These are phyloP conservation scores for Trichoderma afroharzianum DNA, from an alignment of 2,329 filamentous ascomycete genomes.

Conservation along the genomic window DNA sequence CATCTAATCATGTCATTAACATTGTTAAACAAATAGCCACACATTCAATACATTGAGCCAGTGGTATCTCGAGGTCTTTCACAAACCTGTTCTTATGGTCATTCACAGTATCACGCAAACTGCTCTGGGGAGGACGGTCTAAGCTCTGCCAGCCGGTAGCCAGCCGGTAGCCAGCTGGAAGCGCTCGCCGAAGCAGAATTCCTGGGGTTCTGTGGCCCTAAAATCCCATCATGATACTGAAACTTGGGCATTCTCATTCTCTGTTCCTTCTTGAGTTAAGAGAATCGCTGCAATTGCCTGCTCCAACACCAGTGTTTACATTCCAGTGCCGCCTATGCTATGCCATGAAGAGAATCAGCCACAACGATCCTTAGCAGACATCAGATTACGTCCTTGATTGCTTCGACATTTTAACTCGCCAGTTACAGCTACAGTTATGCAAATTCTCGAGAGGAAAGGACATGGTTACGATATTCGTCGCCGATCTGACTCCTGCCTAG, in stretches of 20 bases:
- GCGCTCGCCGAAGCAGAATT: not conserved
- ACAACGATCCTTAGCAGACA: not conserved
- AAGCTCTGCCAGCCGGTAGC: not conserved
- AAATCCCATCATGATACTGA: not conserved
- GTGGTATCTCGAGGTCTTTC: not conserved
- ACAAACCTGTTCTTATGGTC: not conserved
- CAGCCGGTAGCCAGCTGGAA: not conserved
- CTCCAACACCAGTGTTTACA: not conserved
- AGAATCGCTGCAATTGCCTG: not conserved
- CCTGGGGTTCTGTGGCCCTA: not conserved
- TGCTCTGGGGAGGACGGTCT: not conserved
- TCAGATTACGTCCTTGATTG: not conserved
- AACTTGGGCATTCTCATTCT: not conserved
- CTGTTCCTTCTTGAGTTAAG: not conserved
- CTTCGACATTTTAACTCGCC: not conserved
- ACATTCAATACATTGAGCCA: not conserved
- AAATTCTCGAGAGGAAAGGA: not conserved
- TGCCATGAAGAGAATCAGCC: not conserved
- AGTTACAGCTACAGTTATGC: not conserved
- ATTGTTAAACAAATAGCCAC: not conserved
- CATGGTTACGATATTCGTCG: not conserved
- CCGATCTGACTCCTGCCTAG: conserved; percentile 24
- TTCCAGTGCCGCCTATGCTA: not conserved
- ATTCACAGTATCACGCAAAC: not conserved
- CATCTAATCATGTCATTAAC: not conserved